Conservation (phyloP, 1,284 basidiomycete species). For the Ustilago xerochloae region DNA sequence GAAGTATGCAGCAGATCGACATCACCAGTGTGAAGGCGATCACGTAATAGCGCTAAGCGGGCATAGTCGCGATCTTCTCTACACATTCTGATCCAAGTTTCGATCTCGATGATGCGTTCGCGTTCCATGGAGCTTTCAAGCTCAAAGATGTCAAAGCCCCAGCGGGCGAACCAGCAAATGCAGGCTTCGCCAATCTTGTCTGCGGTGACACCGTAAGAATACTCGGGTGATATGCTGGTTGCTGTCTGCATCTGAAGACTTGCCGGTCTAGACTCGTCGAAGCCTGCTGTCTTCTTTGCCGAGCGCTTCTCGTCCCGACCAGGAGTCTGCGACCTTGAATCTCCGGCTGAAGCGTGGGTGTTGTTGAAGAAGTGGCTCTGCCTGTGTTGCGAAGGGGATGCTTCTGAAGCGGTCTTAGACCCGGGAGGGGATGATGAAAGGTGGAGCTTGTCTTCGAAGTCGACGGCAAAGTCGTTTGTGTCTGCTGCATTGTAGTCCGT, state of each 20-base stretch:
- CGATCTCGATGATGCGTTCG: constrained; percentile 39
- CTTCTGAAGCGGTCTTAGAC: background rate
- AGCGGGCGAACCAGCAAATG: constrained; percentile 85
- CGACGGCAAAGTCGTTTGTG: constrained; percentile 61
- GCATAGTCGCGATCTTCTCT: constrained; percentile 27
- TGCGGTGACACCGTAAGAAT: constrained; percentile 75
- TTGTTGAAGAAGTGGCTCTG: background rate
- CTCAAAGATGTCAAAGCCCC: constrained; percentile 81
- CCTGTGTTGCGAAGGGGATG: background rate
- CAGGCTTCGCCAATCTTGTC: constrained; percentile 91
- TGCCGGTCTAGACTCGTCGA: constrained; percentile 15
- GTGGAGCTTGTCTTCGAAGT: constrained; percentile 21
- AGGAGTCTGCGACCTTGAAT: background rate
- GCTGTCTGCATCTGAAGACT: background rate
- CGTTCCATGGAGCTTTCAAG: constrained; percentile 73
- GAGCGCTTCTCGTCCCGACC: constrained; percentile 17
- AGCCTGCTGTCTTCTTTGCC: constrained; percentile 31
- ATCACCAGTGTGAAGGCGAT: constrained; percentile 43
- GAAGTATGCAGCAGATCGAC: constrained; percentile 46
- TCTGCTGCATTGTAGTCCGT: background rate
- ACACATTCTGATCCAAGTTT: constrained; percentile 37
- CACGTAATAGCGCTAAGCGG: constrained; percentile 28
- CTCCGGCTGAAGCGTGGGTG: background rate
- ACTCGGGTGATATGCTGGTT: constrained; percentile 17
- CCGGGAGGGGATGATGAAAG: constrained; percentile 2